These are phyloP conservation scores for Melocanna baccifera DNA, from an alignment of 176 grass and related monocot genomes.

Conservation along the genomic window DNA sequence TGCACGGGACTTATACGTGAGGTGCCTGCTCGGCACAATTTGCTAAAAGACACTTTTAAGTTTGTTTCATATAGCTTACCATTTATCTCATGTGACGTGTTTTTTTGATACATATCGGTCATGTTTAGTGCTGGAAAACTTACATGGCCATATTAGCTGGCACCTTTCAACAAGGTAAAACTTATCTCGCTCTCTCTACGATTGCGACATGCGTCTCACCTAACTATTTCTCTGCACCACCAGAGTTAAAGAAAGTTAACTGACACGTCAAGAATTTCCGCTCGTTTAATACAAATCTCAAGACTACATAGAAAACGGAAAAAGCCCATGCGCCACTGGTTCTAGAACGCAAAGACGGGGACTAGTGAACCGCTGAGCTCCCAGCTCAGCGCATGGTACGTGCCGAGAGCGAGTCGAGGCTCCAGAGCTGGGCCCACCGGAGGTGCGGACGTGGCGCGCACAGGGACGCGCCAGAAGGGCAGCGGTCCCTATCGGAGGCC, in stretches of 20 bases:
- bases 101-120: neutral
- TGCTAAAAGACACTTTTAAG: neutral
- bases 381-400: neutral
- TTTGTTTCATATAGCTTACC: neutral
- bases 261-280: neutral
- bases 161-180: neutral
- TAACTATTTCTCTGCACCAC: neutral
- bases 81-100: neutral
- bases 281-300: neutral
- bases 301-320: neutral
- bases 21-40: neutral
- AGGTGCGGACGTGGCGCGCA: conserved; percentile 1
- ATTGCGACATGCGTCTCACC: neutral
- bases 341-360: neutral
- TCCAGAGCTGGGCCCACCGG: neutral
- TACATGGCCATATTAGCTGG: neutral
- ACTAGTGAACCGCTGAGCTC: neutral
- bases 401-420: neutral
- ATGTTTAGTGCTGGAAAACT: neutral
- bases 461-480: neutral
- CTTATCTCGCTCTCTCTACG: neutral
- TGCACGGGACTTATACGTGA: too few relatives aligned
- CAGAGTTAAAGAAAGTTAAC: neutral
- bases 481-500: conserved; percentile 25
- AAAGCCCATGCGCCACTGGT: neutral